These are phyloP conservation scores for Simmondsia chinensis DNA, from an alignment of 148 eudicot species.

Conservation along the genomic window DNA sequence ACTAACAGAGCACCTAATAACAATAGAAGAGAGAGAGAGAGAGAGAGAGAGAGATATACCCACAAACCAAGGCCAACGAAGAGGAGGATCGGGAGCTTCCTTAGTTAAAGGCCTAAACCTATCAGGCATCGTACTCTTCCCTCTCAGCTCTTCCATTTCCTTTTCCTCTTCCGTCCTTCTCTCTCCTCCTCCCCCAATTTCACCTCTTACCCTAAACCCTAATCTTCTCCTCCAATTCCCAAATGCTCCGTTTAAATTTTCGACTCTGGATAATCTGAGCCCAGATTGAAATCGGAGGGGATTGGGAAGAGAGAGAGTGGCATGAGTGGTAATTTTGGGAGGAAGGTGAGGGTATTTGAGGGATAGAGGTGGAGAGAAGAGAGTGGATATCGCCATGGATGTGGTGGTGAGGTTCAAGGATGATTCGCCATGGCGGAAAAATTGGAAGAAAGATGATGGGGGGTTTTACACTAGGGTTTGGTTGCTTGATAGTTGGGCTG, in stretches of 20 bases:
- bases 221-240: conserved; percentile 8
- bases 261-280: neutral
- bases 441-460: too few species aligned
- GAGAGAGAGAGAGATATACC: conserved; percentile 26
- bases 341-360: conserved; percentile 7
- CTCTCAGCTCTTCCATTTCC: conserved; percentile 43
- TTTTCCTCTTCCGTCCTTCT: conserved; percentile 20
- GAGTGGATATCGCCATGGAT: conserved; percentile 10
- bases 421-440: conserved; percentile 7
- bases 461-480: too few species aligned
- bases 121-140: conserved; percentile 66
- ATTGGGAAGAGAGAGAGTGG: conserved; percentile 7
- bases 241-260: neutral
- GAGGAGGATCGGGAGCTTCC: conserved; percentile 52
- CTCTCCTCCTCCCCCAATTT: conserved; percentile 16
- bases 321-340: conserved; percentile 9
- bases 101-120: conserved; percentile 51
- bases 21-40: neutral
- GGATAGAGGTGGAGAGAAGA: conserved; percentile 2
- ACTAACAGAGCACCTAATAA: neutral
- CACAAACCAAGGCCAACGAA: conserved; percentile 68
- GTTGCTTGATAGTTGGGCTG: too few species aligned
- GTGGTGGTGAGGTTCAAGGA: conserved; percentile 2
- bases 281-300: conserved; percentile 5
- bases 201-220: conserved; percentile 25